phyloP scores from a whole-genome alignment of 176 grass and related monocot species.

The Aegilops umbellulata region DNA sequence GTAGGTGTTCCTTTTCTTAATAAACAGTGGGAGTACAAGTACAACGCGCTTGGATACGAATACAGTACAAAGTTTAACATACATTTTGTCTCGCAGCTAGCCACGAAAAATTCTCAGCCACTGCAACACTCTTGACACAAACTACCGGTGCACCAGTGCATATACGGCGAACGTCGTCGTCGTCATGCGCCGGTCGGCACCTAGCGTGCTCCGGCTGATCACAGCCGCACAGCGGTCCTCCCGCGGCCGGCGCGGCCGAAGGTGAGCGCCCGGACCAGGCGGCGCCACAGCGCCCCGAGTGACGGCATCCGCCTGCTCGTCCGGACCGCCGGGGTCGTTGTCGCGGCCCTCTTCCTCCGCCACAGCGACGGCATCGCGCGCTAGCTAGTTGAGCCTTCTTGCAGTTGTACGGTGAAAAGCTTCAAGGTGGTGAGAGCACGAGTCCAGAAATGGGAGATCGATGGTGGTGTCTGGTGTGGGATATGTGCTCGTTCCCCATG shows the following conservation, averaged over 20 bases:
- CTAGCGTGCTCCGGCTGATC: background rate
- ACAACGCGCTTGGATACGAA: background rate
- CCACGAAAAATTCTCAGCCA: background rate
- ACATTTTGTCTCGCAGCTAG: background rate
- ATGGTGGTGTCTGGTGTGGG: background rate
- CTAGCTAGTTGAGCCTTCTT: background rate
- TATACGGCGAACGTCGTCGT: background rate
- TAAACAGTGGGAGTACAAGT: background rate
- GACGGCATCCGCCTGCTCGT: background rate
- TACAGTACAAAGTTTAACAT: background rate
- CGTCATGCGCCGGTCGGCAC: background rate
- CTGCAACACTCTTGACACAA: background rate
- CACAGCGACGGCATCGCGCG: slow-evolving; percentile 26
- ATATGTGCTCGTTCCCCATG: background rate
- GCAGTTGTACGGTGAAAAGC: background rate
- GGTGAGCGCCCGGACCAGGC: slow-evolving; percentile 8
- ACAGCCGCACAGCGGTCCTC: background rate
- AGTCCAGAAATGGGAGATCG: background rate
- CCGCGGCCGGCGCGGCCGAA: slow-evolving; percentile 5
- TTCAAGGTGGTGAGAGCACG: background rate
- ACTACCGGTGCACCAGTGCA: background rate
- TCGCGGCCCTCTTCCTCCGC: slow-evolving; percentile 7
- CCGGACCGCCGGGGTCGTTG: background rate
- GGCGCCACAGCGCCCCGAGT: slow-evolving; percentile 18
- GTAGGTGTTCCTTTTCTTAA: background rate